Evolutionary conservation across 768 basidiomycete species (phyloP).

Genomic region (Amanita polypyramis): DNA sequence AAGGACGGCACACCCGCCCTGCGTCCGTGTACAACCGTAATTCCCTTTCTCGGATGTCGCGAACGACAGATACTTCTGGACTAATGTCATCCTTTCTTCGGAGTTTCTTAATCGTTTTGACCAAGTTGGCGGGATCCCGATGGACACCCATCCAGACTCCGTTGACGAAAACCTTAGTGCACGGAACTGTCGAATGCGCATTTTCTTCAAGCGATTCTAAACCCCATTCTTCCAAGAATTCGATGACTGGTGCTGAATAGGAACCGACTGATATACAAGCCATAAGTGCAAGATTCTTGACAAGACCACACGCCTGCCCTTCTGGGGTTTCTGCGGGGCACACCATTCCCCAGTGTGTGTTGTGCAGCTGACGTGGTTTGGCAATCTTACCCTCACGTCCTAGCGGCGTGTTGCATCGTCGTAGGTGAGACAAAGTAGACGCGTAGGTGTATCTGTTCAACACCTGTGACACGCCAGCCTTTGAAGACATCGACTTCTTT

Average conservation of each 20-base stretch:
- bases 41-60: constrained; percentile 95
- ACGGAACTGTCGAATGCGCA: constrained; percentile 69
- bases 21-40: constrained; percentile 93
- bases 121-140: constrained; percentile 85
- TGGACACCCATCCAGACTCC: constrained; percentile 99
- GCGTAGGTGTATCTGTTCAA: constrained; percentile 98
- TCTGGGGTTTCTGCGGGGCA: constrained; percentile 99
- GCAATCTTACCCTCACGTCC: constrained; percentile 99
- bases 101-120: constrained; percentile 87
- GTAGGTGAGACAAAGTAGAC: constrained; percentile 94
- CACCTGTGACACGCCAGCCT: constrained; percentile 98
- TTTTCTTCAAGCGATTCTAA: constrained; percentile 93
- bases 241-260: constrained; percentile 90
- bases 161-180: constrained; percentile 97
- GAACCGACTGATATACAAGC: constrained; percentile 97
- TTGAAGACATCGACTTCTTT: constrained; percentile 96
- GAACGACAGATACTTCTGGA: constrained; percentile 92
- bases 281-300: constrained; percentile 98
- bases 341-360: constrained; percentile 99
- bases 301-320: constrained; percentile 98
- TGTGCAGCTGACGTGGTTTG: constrained; percentile 97
- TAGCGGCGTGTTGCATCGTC: constrained; percentile 95
- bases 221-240: constrained; percentile 98
- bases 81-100: constrained; percentile 92
- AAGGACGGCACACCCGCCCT: constrained; percentile 90